Conservation (phyloP, 1,284 basidiomycete genomes). For the Phlebopus sp. region DNA sequence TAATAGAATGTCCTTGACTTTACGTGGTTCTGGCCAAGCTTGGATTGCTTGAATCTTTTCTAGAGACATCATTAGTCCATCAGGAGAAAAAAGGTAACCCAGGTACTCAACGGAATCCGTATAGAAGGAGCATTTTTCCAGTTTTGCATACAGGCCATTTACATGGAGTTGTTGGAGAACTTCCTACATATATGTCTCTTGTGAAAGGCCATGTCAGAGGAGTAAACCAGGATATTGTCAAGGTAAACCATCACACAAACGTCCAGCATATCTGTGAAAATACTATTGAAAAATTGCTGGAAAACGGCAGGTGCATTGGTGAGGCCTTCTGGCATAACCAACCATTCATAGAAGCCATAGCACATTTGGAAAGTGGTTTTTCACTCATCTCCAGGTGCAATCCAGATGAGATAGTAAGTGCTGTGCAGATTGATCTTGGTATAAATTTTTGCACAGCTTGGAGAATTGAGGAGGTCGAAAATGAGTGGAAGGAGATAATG, state of each 20-base stretch:
- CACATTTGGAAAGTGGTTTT: too few species aligned
- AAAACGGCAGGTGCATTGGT: too few species aligned
- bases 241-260: slow-evolving; percentile 9
- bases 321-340: too few species aligned
- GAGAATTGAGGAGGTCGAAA: slow-evolving; percentile 26
- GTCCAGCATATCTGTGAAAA: slow-evolving; percentile 12
- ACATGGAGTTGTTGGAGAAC: slow-evolving; percentile 28
- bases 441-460: slow-evolving; percentile 23
- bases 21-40: too few species aligned
- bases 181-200: slow-evolving; percentile 22
- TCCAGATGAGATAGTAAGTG: too few species aligned
- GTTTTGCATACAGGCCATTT: slow-evolving; percentile 20
- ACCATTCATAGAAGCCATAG: too few species aligned
- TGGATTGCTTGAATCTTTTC: too few species aligned
- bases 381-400: too few species aligned
- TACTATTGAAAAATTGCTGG: slow-evolving; percentile 5
- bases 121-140: slow-evolving; percentile 32
- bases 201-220: slow-evolving; percentile 16
- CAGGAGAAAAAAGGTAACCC: neutral
- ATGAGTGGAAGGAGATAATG: slow-evolving; percentile 29
- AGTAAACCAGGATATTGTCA: too few species aligned
- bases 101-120: slow-evolving; percentile 29
- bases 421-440: too few species aligned
- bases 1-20: too few species aligned
- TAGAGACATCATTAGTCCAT: slow-evolving; percentile 1